Percentiles rank a stretch among this genome's conserved stretches.
Conservation (phyloP, 1,139 yeast species). For the Geotrichum phurueaensis region DNA sequence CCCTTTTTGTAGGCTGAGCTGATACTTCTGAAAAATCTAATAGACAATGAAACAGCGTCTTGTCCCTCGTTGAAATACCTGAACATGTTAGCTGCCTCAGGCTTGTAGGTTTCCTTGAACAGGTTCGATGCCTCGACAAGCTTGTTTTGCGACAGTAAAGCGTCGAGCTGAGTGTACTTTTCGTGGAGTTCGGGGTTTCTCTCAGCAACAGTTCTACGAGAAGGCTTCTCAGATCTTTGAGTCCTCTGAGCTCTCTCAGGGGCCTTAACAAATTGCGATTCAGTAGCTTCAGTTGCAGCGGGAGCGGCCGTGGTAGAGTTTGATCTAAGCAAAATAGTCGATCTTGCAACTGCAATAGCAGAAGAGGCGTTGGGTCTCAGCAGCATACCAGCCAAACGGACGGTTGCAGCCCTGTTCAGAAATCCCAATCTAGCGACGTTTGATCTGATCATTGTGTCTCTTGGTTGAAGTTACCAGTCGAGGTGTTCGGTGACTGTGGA, state of each 20-base stretch:
- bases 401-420: conserved; percentile 2
- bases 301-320: conserved; percentile 1
- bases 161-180: conserved; percentile 5
- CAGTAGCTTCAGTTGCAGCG: background rate
- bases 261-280: background rate
- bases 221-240: background rate
- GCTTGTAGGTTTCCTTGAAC: conserved; percentile 8
- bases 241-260: background rate
- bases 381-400: background rate
- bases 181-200: background rate
- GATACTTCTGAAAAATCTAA: conserved; percentile 11
- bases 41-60: background rate
- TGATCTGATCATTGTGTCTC: conserved; percentile 8
- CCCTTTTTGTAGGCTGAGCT: conserved; percentile 8
- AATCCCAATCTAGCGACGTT: conserved; percentile 4
- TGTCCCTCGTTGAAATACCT: conserved; percentile 1
- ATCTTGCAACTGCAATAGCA: background rate
- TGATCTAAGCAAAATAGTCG: background rate
- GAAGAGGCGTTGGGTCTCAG: background rate
- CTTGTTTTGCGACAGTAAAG: conserved; percentile 5
- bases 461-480: background rate
- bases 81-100: conserved; percentile 9
- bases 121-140: conserved; percentile 10
- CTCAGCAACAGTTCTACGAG: background rate
- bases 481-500: background rate